Evolutionary conservation across 768 basidiomycete genomes (phyloP).

Genomic region (Fibroporia radiculosa): DNA sequence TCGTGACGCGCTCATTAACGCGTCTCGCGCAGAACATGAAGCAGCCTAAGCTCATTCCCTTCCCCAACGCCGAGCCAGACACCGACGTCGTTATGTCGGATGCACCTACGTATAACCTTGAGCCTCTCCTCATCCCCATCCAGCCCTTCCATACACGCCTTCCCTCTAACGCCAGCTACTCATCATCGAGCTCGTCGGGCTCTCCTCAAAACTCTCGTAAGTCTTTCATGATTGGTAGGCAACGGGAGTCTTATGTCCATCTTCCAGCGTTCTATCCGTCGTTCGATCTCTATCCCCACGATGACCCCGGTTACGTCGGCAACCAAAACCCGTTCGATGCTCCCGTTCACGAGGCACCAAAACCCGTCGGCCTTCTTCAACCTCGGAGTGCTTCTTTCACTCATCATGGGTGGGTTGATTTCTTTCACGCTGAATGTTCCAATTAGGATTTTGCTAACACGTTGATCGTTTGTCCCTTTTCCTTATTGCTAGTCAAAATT

Average conservation of each 20-base stretch:
- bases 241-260: constrained; percentile 1
- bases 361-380: constrained; percentile 56
- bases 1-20: constrained; percentile 17
- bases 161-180: constrained; percentile 54
- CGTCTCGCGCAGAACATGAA: constrained; percentile 41
- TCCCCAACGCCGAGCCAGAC: constrained; percentile 55
- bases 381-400: constrained; percentile 45
- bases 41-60: constrained; percentile 68
- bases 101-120: constrained; percentile 43
- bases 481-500: constrained; percentile 41
- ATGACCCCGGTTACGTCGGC: constrained; percentile 39
- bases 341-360: constrained; percentile 32
- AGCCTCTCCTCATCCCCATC: constrained; percentile 41
- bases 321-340: constrained; percentile 26
- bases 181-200: constrained; percentile 27
- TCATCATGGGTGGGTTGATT: constrained; percentile 62
- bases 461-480: constrained; percentile 1
- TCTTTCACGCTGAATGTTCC: not conserved
- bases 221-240: constrained; percentile 7
- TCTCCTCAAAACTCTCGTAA: constrained; percentile 19
- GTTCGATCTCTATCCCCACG: constrained; percentile 56
- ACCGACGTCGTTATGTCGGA: constrained; percentile 66
- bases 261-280: constrained; percentile 42
- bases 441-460: constrained; percentile 11
- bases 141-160: constrained; percentile 53